Percentiles rank a stretch among this genome's conserved stretches.
Evolutionary conservation across 2,329 filamentous ascomycete genomes (phyloP).

Genomic region (Alternaria incomplexa): DNA sequence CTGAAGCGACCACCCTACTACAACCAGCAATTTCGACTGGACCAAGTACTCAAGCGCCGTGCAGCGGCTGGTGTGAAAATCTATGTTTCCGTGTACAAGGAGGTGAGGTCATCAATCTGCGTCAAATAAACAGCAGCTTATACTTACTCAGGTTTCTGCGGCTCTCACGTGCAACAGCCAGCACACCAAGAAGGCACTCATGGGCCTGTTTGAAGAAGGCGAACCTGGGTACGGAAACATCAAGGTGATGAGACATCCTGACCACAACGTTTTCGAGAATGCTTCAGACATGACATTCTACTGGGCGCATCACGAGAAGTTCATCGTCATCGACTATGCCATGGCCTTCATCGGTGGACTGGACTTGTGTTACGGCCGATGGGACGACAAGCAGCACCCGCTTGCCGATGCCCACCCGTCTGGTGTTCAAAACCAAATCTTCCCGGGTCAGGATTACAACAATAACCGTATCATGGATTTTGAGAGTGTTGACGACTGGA

Average conservation of each 20-base stretch:
- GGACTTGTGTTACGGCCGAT: conserved; percentile 93
- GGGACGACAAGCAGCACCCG: conserved; percentile 86
- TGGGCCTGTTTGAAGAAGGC: conserved; percentile 82
- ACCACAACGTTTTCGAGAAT: conserved; percentile 94
- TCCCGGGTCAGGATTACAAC: conserved; percentile 97
- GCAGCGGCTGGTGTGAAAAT: conserved; percentile 95
- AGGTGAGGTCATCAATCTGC: conserved; percentile 54
- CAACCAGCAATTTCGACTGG: conserved; percentile 85
- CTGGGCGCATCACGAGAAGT: conserved; percentile 98
- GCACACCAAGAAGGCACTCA: conserved; percentile 88
- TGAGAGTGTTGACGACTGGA: conserved; percentile 88
- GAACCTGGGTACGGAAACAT: conserved; percentile 87
- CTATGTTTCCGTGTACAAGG: conserved; percentile 90
- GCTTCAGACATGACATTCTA: conserved; percentile 96
- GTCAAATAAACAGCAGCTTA: conserved; percentile 4
- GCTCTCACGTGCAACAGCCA: conserved; percentile 85
- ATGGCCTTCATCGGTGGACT: conserved; percentile 92
- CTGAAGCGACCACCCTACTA: conserved; percentile 81
- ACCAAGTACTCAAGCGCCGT: conserved; percentile 83
- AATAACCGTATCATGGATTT: conserved; percentile 98
- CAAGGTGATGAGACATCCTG: conserved; percentile 84
- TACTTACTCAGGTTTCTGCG: conserved; percentile 39
- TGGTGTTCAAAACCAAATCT: conserved; percentile 81
- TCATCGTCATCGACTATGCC: conserved; percentile 91
- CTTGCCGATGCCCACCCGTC: conserved; percentile 87